These are phyloP conservation scores for Cardiospermum halicacabum DNA, from an alignment of 345 rosid genomes.

Conservation along the genomic window DNA sequence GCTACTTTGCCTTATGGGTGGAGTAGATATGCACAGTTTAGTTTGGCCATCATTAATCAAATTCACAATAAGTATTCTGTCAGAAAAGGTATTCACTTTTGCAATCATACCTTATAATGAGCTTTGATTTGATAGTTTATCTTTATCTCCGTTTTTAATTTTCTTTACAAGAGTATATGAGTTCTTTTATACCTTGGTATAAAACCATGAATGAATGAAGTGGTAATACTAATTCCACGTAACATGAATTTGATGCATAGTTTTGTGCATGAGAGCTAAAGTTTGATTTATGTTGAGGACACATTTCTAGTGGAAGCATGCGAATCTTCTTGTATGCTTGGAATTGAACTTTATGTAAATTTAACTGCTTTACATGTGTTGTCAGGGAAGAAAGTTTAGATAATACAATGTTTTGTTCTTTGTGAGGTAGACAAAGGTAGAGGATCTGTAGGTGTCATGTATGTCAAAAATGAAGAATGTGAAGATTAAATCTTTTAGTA, in stretches of 20 bases:
- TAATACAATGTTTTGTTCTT: neutral
- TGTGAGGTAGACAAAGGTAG: neutral
- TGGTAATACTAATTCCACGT: neutral
- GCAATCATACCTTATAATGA: no score
- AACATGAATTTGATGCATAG: neutral
- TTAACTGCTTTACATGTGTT: neutral
- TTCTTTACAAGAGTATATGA: neutral
- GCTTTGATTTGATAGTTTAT: no score
- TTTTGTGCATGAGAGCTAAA: neutral
- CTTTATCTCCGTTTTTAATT: neutral
- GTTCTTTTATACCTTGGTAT: neutral
- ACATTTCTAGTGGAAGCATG: neutral
- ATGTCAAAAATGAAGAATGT: neutral
- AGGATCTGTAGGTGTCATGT: neutral
- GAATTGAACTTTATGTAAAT: neutral
- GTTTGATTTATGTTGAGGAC: neutral
- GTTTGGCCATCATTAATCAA: constrained; percentile 84
- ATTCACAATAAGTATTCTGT: constrained; percentile 60
- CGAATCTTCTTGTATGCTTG: neutral
- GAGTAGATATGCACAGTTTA: constrained; percentile 93
- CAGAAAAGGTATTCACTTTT: constrained; percentile 59
- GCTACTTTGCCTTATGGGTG: constrained; percentile 77
- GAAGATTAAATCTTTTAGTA: neutral
- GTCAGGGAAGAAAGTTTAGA: neutral
- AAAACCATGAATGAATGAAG: neutral